A percentile compares a stretch with the other conserved stretches of the same genome.
Evolutionary conservation across 306 rosid species (phyloP).

Genomic region (Quercus wislizeni): DNA sequence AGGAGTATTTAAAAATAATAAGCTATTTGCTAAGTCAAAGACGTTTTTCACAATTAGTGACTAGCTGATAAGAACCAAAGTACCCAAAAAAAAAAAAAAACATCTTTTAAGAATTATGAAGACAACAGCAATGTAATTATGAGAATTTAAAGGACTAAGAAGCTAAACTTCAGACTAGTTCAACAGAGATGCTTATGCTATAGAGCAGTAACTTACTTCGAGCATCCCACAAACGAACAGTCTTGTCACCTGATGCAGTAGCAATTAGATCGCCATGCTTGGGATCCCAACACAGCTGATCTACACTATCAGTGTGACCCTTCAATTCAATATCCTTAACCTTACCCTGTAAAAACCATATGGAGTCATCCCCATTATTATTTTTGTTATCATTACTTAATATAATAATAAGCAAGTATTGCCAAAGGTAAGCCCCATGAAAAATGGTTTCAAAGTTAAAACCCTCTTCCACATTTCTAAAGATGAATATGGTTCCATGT

Average conservation of each 20-base stretch:
- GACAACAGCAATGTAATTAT: no score
- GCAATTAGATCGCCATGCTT: slow-evolving; percentile 89
- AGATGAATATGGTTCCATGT: no score
- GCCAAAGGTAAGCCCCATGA: background rate
- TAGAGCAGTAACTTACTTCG: slow-evolving; percentile 63
- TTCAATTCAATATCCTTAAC: slow-evolving; percentile 85
- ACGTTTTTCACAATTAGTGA: no score
- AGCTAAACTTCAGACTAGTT: no score
- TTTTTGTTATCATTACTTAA: background rate
- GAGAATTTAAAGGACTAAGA: no score
- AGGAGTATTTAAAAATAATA: no score
- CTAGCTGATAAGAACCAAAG: no score
- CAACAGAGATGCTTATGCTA: slow-evolving; percentile 1
- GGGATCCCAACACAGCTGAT: slow-evolving; percentile 99
- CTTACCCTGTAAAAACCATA: slow-evolving; percentile 55
- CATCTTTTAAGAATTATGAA: no score
- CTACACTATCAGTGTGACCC: slow-evolving; percentile 98
- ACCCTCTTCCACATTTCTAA: no score
- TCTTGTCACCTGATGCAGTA: slow-evolving; percentile 95
- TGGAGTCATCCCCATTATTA: background rate
- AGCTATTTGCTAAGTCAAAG: no score
- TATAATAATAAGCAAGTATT: background rate
- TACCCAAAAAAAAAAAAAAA: no score
- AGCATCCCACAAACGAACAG: slow-evolving; percentile 96
- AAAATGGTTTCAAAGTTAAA: no score